These are phyloP conservation scores for Hanseniaspora valbyensis DNA, from an alignment of 805 yeast species.

Conservation along the genomic window DNA sequence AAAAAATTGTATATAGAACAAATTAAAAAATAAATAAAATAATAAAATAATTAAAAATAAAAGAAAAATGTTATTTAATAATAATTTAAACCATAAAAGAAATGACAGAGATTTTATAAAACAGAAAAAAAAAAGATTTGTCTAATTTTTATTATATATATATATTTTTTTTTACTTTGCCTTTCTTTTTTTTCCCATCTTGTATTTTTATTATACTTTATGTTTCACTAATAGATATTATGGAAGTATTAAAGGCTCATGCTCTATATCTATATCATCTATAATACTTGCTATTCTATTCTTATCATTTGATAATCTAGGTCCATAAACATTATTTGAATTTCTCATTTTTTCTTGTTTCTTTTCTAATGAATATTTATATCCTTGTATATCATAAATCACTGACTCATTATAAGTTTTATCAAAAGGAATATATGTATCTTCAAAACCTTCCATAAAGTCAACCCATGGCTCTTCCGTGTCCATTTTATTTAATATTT, in stretches of 20 bases:
- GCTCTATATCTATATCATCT: neutral
- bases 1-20: neutral
- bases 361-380: constrained; percentile 21
- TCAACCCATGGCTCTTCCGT: constrained; percentile 23
- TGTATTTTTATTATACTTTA: neutral
- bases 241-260: neutral
- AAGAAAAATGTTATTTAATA: no score
- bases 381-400: constrained; percentile 24
- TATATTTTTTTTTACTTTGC: no score
- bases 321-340: neutral
- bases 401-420: constrained; percentile 27
- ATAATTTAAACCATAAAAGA: no score
- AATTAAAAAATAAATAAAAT: no score
- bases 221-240: no score
- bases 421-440: constrained; percentile 25
- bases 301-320: neutral
- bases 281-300: constrained; percentile 1
- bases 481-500: neutral
- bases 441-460: constrained; percentile 17
- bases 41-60: no score
- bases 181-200: no score
- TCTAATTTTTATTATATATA: no score
- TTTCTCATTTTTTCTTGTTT: constrained; percentile 3
- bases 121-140: no score
- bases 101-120: no score